A percentile compares a stretch with the other conserved stretches of the same genome.
phyloP scores from a whole-genome alignment of 106 monocot genomes.

The Hemerocallis citrina region DNA sequence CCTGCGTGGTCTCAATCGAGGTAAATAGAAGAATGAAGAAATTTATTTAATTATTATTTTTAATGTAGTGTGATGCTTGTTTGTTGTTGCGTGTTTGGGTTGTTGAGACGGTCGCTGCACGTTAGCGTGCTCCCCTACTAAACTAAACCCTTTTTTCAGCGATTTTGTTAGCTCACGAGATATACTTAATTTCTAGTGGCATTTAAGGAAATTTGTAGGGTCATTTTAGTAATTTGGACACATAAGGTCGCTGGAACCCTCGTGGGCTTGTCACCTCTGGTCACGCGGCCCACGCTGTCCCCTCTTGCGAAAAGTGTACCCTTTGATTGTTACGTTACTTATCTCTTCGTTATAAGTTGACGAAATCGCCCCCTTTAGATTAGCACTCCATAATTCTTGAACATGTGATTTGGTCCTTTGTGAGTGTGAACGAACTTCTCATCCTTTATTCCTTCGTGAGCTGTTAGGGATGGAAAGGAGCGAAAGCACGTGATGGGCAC shows the following conservation, averaged over 20 bases:
- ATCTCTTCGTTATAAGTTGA: not conserved
- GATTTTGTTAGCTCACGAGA: not conserved
- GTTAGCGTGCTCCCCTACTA: not conserved
- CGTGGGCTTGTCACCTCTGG: slow-evolving; percentile 5
- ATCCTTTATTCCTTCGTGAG: not conserved
- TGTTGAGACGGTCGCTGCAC: slow-evolving; percentile 3
- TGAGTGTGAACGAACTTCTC: not conserved
- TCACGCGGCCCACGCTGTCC: not conserved
- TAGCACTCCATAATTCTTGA: not conserved
- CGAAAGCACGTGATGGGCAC: not conserved
- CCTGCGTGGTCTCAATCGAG: not conserved
- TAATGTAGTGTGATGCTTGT: not conserved
- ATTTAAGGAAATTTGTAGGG: not conserved
- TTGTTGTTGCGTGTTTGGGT: not conserved
- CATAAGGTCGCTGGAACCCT: not conserved
- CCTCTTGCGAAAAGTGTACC: not conserved
- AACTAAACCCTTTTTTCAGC: not conserved
- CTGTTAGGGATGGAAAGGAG: not conserved
- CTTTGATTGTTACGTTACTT: not conserved
- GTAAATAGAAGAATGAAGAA: not conserved
- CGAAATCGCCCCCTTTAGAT: not conserved
- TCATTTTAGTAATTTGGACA: no score
- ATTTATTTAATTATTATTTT: not conserved
- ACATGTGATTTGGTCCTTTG: not conserved
- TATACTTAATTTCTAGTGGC: not conserved